Base-by-base conservation (phyloP, 129 eudicot genomes). In the Helianthus tuberosus region DNA sequence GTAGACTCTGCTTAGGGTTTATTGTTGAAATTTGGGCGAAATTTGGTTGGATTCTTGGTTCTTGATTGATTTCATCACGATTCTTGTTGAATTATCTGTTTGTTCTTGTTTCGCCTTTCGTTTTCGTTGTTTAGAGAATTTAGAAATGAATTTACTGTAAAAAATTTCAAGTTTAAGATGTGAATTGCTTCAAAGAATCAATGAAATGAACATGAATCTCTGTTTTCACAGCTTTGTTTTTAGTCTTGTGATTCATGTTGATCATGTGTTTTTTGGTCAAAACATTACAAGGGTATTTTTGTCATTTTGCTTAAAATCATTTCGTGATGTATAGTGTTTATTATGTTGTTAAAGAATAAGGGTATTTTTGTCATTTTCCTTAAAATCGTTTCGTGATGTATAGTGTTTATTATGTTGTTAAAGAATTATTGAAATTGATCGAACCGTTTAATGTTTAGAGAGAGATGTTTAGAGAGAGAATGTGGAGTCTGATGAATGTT, bases 1-100 rank as follows among this genome's bases (percentile, higher is more conserved):
- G 72, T 32, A 29, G 60, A 2, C 71, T 62, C 76, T 70, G 65
- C 61, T 23, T 76, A 76, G 74, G 81, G 75, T 77, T 77, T 69
- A 54, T 0, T 46, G 10, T 9, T 13, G 14, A 46, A 23, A 38
- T 69, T 70, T 32, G 49, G 48, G 48, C 11, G 23, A 63, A 17
- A 36, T 14, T 61, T 61, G 50, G 54, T 43, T 41, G 3, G 23
- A 3, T 64, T 64, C 23, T 12, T 39, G 51, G 38, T 41, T 60
- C 49, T 63, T 61, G 44, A 13, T 14, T 35, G 46, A 35, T 62
- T 62, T 5, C 10, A 62, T 43, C 46, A 29, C 11, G 7, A 25
- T 20, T 16, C 5, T 20, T 20, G 44, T 13, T 62, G 67, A n/a
- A n/a, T n/a, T n/a, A n/a, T n/a, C n/a, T n/a, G n/a, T 35, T 11